Percentiles rank a stretch among this genome's conserved stretches.
These are phyloP conservation scores for Biscutella auriculata DNA, from an alignment of 441 rosid species.

Conservation along the genomic window DNA sequence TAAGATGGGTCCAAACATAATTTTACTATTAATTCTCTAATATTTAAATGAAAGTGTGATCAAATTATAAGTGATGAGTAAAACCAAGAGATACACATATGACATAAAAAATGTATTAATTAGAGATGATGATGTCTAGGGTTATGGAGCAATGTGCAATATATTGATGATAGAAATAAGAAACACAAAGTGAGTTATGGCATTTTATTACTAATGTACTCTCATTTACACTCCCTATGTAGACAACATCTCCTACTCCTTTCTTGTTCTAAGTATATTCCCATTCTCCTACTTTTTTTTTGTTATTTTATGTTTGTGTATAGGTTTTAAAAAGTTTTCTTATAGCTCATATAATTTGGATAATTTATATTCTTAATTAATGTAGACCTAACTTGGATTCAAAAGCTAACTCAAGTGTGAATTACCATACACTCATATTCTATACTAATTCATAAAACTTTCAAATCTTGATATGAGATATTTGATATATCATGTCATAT, in stretches of 20 bases:
- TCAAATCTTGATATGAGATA: no score
- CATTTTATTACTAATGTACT: slow-evolving; percentile 27
- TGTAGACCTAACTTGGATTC: no score
- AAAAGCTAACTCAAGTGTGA: no score
- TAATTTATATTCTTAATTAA: no score
- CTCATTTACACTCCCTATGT: slow-evolving; percentile 31
- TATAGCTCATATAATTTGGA: no score
- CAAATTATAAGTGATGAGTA: slow-evolving; percentile 30
- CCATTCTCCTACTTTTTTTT: no score
- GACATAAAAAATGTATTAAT: not conserved
- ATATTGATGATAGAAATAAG: slow-evolving; percentile 38
- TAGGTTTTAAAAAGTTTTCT: no score
- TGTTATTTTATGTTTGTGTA: no score
- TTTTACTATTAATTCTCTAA: not conserved
- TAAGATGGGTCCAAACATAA: slow-evolving; percentile 29
- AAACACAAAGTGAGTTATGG: slow-evolving; percentile 31
- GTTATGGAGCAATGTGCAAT: slow-evolving; percentile 30
- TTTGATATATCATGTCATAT: no score
- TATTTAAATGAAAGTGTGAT: slow-evolving; percentile 8
- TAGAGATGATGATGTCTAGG: slow-evolving; percentile 15
- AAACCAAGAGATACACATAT: not conserved
- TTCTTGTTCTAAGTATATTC: slow-evolving; percentile 24
- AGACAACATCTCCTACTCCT: slow-evolving; percentile 24
- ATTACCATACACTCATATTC: no score
- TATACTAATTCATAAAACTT: no score